Percentiles rank a stretch among this genome's conserved stretches.
Evolutionary conservation across 306 rosid genomes (phyloP).

Genomic region (Prunus davidiana): DNA sequence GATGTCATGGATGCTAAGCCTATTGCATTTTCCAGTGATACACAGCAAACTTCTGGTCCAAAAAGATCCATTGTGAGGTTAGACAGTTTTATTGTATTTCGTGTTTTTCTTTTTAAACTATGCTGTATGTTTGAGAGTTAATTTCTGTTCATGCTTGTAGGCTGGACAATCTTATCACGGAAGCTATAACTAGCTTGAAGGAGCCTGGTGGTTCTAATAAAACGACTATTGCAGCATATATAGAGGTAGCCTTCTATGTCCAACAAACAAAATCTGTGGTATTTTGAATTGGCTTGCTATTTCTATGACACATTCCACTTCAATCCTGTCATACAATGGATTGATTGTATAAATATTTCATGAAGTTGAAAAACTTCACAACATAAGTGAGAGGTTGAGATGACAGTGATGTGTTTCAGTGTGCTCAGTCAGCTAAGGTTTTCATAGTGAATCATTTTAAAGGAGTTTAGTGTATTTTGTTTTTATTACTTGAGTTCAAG

Average conservation of each 20-base stretch:
- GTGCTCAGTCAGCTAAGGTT: background rate
- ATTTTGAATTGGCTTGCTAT: background rate
- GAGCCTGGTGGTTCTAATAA: slow-evolving; percentile 89
- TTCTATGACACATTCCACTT: background rate
- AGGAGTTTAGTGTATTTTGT: background rate
- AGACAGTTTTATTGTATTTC: slow-evolving; percentile 14
- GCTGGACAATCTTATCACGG: slow-evolving; percentile 83
- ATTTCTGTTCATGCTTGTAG: slow-evolving; percentile 35
- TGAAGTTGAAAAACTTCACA: background rate
- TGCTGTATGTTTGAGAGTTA: background rate
- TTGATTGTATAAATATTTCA: background rate
- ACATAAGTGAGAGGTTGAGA: background rate
- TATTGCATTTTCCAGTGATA: slow-evolving; percentile 53
- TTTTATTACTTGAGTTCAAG: background rate
- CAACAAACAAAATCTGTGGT: slow-evolving; percentile 7
- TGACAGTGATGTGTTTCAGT: background rate
- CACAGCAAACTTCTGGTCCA: slow-evolving; percentile 47
- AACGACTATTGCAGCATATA: slow-evolving; percentile 76
- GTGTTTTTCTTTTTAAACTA: background rate
- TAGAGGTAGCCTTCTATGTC: slow-evolving; percentile 57
- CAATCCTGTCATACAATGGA: background rate
- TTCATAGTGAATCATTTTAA: background rate
- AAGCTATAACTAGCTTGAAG: slow-evolving; percentile 70
- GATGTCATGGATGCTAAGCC: slow-evolving; percentile 61
- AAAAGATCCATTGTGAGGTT: slow-evolving; percentile 77